Conservation (phyloP, 2,329 filamentous ascomycete species). For the Apiospora saccharicola region DNA sequence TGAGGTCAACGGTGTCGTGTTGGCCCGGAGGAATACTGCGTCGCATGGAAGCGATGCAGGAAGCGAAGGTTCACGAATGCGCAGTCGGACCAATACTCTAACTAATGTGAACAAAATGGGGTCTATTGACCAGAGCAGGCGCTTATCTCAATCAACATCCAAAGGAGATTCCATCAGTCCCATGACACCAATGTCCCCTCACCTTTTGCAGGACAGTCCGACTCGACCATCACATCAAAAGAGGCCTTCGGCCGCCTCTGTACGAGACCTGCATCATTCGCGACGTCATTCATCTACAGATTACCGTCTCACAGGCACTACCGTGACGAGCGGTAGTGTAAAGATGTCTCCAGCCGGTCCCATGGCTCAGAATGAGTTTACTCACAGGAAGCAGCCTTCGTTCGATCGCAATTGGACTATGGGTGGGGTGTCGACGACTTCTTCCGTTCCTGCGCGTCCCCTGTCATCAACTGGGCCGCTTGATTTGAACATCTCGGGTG, state of each 20-base stretch:
- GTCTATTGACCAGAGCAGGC: conserved; percentile 53
- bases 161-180: conserved; percentile 55
- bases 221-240: conserved; percentile 59
- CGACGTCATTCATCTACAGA: conserved; percentile 90
- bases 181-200: conserved; percentile 50
- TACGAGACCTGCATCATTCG: conserved; percentile 83
- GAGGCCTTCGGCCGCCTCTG: conserved; percentile 80
- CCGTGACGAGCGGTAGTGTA: conserved; percentile 43
- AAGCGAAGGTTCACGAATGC: conserved; percentile 58
- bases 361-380: conserved; percentile 48
- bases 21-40: conserved; percentile 57
- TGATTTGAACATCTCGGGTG: conserved; percentile 50
- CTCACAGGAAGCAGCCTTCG: conserved; percentile 71
- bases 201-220: conserved; percentile 52
- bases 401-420: conserved; percentile 77
- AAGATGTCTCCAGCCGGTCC: conserved; percentile 53
- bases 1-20: conserved; percentile 70
- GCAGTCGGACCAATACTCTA: conserved; percentile 66
- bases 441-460: conserved; percentile 51
- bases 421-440: conserved; percentile 54
- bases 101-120: conserved; percentile 55
- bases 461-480: conserved; percentile 61
- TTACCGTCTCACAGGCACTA: conserved; percentile 56
- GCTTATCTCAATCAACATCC: conserved; percentile 61
- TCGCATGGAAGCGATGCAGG: conserved; percentile 66